phyloP scores from a whole-genome alignment of 1,139 yeast species.

The Kluyveromyces marxianus region DNA sequence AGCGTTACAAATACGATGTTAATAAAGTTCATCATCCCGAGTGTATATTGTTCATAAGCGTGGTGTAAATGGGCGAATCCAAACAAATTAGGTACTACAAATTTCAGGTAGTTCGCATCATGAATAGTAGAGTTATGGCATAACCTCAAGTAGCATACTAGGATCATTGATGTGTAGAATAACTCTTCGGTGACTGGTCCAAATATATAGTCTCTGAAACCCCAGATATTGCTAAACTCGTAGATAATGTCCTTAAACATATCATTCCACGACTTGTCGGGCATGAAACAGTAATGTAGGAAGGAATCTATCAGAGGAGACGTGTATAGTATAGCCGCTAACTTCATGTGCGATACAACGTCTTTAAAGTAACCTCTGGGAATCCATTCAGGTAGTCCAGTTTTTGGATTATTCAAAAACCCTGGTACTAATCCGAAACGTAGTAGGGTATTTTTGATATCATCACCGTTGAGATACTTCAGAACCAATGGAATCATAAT shows the following conservation, averaged over 20 bases:
- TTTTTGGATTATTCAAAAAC: conserved; percentile 8
- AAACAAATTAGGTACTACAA: conserved; percentile 61
- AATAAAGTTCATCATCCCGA: conserved; percentile 23
- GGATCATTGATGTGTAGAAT: conserved; percentile 59
- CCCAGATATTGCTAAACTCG: conserved; percentile 37
- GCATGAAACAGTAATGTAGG: conserved; percentile 28
- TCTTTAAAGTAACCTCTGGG: conserved; percentile 20
- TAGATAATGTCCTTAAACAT: conserved; percentile 20
- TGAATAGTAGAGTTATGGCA: conserved; percentile 16
- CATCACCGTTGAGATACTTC: conserved; percentile 6
- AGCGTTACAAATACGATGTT: conserved; percentile 37
- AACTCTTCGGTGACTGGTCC: conserved; percentile 91
- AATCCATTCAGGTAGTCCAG: conserved; percentile 11
- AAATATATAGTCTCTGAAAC: conserved; percentile 57
- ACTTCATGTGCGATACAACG: conserved; percentile 24
- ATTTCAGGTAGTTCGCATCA: conserved; percentile 28
- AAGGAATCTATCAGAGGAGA: conserved; percentile 49
- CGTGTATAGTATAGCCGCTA: conserved; percentile 41
- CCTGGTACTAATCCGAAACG: conserved; percentile 30
- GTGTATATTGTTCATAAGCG: conserved; percentile 47
- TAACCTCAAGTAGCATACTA: conserved; percentile 35
- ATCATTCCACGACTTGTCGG: conserved; percentile 13
- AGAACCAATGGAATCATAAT: conserved; percentile 27
- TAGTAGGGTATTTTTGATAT: conserved; percentile 12
- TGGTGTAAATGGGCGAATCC: conserved; percentile 94